These are phyloP conservation scores for Hyphodiscus sp. DNA, from an alignment of 2,329 filamentous ascomycete genomes.

Conservation along the genomic window DNA sequence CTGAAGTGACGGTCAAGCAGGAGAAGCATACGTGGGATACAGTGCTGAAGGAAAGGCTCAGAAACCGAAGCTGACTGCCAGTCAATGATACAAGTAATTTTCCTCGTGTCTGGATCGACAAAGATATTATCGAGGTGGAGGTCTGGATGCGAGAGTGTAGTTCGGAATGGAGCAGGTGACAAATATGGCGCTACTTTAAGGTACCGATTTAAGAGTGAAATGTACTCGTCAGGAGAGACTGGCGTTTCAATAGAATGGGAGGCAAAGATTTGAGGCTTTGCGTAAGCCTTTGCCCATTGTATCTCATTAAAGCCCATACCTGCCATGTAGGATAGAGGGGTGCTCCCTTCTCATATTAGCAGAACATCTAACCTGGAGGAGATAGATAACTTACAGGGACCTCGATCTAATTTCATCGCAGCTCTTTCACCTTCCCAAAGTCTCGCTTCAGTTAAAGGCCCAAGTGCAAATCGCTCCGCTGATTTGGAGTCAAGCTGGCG, in stretches of 20 bases:
- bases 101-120: conserved; percentile 32
- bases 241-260: conserved; percentile 8
- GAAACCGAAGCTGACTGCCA: conserved; percentile 4
- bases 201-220: conserved; percentile 16
- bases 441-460: conserved; percentile 14
- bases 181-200: conserved; percentile 11
- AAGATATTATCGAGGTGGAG: conserved; percentile 37
- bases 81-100: conserved; percentile 26
- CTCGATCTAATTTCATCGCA: conserved; percentile 17
- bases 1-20: background rate
- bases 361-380: conserved; percentile 5
- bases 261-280: conserved; percentile 9
- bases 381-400: conserved; percentile 15
- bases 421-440: conserved; percentile 17
- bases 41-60: conserved; percentile 5
- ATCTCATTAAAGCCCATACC: conserved; percentile 15
- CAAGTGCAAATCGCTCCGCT: conserved; percentile 11
- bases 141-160: conserved; percentile 33
- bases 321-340: conserved; percentile 11
- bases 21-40: conserved; percentile 10
- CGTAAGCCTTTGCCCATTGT: conserved; percentile 12
- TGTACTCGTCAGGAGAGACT: conserved; percentile 14
- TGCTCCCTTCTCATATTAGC: conserved; percentile 12
- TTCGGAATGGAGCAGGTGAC: conserved; percentile 5
- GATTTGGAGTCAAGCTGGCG: conserved; percentile 3